A percentile compares a stretch with the other conserved stretches of the same genome.
Conservation (phyloP, 345 rosid species). For the Eucalyptus curtisii region DNA sequence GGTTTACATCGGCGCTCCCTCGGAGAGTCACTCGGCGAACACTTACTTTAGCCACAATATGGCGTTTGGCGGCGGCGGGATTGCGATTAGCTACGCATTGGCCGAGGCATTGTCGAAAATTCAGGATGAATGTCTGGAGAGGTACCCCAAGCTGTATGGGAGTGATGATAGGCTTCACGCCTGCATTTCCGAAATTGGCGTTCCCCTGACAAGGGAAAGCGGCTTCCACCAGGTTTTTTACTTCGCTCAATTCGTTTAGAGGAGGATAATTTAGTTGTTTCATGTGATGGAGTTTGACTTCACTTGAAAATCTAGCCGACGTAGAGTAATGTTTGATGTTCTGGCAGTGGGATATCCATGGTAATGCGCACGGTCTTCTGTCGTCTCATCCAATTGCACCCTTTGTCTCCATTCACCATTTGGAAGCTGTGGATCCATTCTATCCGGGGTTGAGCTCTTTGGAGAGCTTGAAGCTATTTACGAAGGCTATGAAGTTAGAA, state of each 20-base stretch:
- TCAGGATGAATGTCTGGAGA: slow-evolving; percentile 63
- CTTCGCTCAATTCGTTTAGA: not conserved
- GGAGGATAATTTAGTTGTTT: not conserved
- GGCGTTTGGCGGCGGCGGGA: slow-evolving; percentile 98
- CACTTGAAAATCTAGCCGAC: not conserved
- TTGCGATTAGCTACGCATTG: slow-evolving; percentile 76
- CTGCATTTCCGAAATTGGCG: slow-evolving; percentile 84
- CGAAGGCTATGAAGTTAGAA: slow-evolving; percentile 57
- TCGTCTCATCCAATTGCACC: slow-evolving; percentile 81
- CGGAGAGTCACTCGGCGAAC: slow-evolving; percentile 91
- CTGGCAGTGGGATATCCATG: slow-evolving; percentile 89
- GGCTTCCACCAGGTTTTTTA: slow-evolving; percentile 83
- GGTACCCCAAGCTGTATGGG: slow-evolving; percentile 78
- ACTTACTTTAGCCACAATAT: slow-evolving; percentile 73
- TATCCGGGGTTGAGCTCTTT: slow-evolving; percentile 61
- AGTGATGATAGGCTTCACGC: slow-evolving; percentile 94
- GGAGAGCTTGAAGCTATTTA: slow-evolving; percentile 67
- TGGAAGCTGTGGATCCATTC: slow-evolving; percentile 76
- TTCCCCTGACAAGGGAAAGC: slow-evolving; percentile 70
- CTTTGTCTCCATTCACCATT: slow-evolving; percentile 78
- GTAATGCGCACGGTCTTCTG: slow-evolving; percentile 69
- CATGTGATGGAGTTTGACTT: not conserved
- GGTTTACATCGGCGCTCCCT: slow-evolving; percentile 73
- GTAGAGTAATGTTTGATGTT: not conserved
- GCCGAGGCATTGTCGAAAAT: slow-evolving; percentile 59